A percentile compares a stretch with the other conserved stretches of the same genome.
Conservation (phyloP, 2,329 filamentous ascomycete genomes). For the Penicillium italicum region DNA sequence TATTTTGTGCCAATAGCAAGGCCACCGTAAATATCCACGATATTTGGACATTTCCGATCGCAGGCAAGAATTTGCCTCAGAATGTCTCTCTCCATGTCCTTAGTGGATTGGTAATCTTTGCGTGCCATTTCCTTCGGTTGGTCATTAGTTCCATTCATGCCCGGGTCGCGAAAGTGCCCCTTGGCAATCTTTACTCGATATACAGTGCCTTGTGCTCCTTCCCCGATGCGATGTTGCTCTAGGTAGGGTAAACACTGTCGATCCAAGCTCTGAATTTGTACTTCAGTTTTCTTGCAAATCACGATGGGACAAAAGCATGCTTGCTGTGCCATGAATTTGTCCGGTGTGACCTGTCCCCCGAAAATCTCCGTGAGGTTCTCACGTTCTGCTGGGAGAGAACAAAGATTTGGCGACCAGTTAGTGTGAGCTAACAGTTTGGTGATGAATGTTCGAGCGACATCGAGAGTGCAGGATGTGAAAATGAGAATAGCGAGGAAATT, state of each 20-base stretch:
- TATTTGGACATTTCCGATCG: not conserved
- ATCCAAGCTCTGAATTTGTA: not conserved
- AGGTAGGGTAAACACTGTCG: not conserved
- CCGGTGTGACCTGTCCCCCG: not conserved
- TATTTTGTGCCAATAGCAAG: not conserved
- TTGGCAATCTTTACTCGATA: not conserved
- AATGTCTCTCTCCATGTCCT: not conserved
- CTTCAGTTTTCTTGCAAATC: not conserved
- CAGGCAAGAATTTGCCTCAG: not conserved
- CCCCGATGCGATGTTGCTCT: not conserved
- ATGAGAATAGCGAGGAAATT: not conserved
- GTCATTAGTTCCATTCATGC: not conserved
- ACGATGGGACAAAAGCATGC: not conserved
- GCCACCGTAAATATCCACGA: not conserved
- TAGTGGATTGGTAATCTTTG: not conserved
- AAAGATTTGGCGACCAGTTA: not conserved
- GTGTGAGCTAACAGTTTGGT: not conserved
- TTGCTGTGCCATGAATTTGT: not conserved
- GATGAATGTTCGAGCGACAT: not conserved
- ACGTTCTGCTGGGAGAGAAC: not conserved
- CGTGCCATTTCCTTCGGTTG: not conserved
- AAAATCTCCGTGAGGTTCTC: not conserved
- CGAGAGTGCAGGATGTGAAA: not conserved
- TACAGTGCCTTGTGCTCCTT: not conserved
- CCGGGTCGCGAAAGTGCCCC: not conserved